Evolutionary conservation across 148 eudicot species (phyloP).

Genomic region (Nyssa sinensis): DNA sequence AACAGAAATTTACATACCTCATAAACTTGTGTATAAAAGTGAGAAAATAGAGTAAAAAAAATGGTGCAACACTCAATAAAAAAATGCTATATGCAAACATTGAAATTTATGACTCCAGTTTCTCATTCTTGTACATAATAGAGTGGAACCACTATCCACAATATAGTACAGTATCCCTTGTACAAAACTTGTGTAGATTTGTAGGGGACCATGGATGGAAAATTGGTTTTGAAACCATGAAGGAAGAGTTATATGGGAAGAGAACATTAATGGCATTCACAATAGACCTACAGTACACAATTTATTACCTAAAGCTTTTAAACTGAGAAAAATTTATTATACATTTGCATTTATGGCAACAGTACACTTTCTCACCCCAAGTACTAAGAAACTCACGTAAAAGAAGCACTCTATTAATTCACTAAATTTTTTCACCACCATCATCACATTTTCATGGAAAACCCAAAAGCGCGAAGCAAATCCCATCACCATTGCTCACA

Average conservation of each 20-base stretch:
- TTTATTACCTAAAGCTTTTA: not conserved
- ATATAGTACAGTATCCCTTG: too few relatives aligned
- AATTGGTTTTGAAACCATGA: not conserved
- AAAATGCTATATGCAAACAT: too few relatives aligned
- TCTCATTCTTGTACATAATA: too few relatives aligned
- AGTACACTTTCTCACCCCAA: not conserved
- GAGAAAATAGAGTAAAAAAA: too few relatives aligned
- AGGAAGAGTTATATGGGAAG: not conserved
- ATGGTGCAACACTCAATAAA: too few relatives aligned
- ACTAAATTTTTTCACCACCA: not conserved
- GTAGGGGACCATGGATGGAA: not conserved
- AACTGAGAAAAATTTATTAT: not conserved
- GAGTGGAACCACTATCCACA: too few relatives aligned
- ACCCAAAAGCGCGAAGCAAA: not conserved
- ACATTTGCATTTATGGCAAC: not conserved
- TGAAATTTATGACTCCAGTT: too few relatives aligned
- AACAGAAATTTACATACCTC: too few relatives aligned
- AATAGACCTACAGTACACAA: not conserved
- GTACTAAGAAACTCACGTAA: conserved; percentile 4
- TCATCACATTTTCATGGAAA: not conserved
- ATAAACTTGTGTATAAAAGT: too few relatives aligned
- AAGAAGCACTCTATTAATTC: not conserved
- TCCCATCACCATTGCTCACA: not conserved
- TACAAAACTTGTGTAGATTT: too few relatives aligned
- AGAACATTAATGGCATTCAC: conserved; percentile 16